Conservation (phyloP, 2,329 filamentous ascomycete species). For the Aspergillus sojae region DNA sequence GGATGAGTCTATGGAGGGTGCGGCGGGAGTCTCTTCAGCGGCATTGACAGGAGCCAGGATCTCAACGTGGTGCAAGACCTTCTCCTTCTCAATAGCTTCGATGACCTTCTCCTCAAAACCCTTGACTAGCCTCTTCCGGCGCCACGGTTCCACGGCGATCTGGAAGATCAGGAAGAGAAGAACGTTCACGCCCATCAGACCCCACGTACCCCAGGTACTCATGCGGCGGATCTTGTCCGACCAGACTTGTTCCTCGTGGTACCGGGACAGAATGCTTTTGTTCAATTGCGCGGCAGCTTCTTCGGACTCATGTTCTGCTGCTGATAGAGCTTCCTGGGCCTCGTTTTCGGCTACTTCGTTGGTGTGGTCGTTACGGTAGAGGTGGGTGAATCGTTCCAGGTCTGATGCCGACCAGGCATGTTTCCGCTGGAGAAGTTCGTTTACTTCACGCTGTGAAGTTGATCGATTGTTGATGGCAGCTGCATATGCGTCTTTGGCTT, state of each 20-base stretch:
- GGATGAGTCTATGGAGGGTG: background rate
- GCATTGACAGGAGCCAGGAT: constrained; percentile 2
- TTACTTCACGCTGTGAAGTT: constrained; percentile 93
- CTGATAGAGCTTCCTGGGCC: constrained; percentile 71
- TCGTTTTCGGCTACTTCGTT: constrained; percentile 82
- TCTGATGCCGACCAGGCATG: constrained; percentile 86
- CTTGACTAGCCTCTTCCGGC: constrained; percentile 74
- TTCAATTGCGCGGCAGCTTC: constrained; percentile 74
- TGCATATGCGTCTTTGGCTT: constrained; percentile 75
- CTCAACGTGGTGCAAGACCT: constrained; percentile 35
- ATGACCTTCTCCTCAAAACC: constrained; percentile 80
- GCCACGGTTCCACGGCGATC: constrained; percentile 91
- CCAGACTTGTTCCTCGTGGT: constrained; percentile 99
- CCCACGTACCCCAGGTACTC: constrained; percentile 98
- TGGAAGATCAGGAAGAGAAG: constrained; percentile 83
- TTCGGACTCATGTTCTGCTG: constrained; percentile 79
- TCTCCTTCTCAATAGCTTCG: constrained; percentile 70
- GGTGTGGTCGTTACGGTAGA: constrained; percentile 90
- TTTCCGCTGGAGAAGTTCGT: constrained; percentile 88
- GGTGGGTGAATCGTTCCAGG: constrained; percentile 88
- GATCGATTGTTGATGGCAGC: constrained; percentile 80
- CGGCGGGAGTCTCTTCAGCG: background rate
- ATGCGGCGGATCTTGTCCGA: constrained; percentile 95
- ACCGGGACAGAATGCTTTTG: constrained; percentile 81
- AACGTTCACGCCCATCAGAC: constrained; percentile 95